Base-by-base conservation (phyloP, 164 flowering plant genomes). In the Berberis thunbergii region DNA sequence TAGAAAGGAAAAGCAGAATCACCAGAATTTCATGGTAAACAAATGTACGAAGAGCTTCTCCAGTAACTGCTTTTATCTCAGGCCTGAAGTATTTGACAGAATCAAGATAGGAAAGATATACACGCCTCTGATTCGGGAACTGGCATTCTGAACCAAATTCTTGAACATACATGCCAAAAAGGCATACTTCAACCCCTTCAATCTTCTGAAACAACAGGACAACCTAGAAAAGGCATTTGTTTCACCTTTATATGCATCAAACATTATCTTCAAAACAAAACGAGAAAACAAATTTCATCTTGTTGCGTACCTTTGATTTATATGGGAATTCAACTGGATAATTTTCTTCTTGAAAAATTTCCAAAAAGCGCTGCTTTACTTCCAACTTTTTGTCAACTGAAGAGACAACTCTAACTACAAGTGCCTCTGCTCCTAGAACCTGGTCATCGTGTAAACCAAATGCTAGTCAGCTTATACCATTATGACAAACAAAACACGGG, bases 21-120 rank as follows among this genome's bases (percentile, higher is more conserved):
- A 85, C 99, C 86, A 95, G 73, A 70, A 95, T 91, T 80, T 95
- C 99, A 83, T 95, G 99, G 79, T 91, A 95, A 45, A 95, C 99
- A 78, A 80, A 89, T 62, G 97, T 95, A 7, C 99, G 91, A 1
- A 95, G 90, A 60, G 99, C 99, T 75, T 95, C 99, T 64, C 99
- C 99, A 63, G 81, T 79, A 54, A 77, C 83, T 49, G 97, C 69
- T 76, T 79, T 95, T 67, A 91, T 76, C 62, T 91, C 97, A 52
- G 99, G 99, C 78, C 97, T 84, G 67, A 95, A 95, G 73, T 95
- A 91, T 78, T 95, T 95, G 40, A 95, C 99, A 60, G 99, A 95
- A 74, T 95, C 99, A 65, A 95, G 76, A 75, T 94, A 94, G 3
- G 99, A 94, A 45, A 94, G 89, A 77, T 94, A 94, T 10, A 94